A percentile compares a stretch with the other conserved stretches of the same genome.
phyloP scores from a whole-genome alignment of 108 stramenopile genomes.

The Cyclotella sp. region DNA sequence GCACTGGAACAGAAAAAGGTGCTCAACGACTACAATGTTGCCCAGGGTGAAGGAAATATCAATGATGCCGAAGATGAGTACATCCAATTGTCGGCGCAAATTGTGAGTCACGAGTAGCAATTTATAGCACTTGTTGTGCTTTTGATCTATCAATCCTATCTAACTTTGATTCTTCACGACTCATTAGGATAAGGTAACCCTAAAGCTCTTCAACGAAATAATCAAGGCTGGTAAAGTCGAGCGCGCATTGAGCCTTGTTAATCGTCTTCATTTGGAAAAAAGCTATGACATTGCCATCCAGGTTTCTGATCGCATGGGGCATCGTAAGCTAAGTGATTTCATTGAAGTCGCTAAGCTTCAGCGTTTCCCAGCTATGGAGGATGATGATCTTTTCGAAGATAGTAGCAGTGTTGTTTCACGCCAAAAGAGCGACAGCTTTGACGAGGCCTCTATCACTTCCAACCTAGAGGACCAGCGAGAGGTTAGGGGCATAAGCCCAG shows the following conservation, averaged over 20 bases:
- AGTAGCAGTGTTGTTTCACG: conserved; percentile 22
- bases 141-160: not conserved
- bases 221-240: conserved; percentile 76
- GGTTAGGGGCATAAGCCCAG: conserved; percentile 35
- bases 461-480: conserved; percentile 11
- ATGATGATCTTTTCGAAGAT: conserved; percentile 49
- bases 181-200: conserved; percentile 73
- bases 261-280: conserved; percentile 75
- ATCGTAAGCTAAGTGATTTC: conserved; percentile 63
- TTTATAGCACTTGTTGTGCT: too few relatives aligned
- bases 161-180: not conserved
- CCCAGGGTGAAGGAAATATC: conserved; percentile 39
- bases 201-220: conserved; percentile 69
- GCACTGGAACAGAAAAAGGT: conserved; percentile 74
- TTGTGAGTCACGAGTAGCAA: conserved; percentile 49
- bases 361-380: conserved; percentile 55
- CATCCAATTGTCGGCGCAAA: conserved; percentile 60
- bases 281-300: conserved; percentile 77
- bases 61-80: conserved; percentile 74
- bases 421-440: conserved; percentile 24
- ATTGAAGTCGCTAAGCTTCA: conserved; percentile 64
- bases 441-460: conserved; percentile 39
- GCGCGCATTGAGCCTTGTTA: conserved; percentile 68
- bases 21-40: conserved; percentile 48
- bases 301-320: conserved; percentile 61